Evolutionary conservation across 257 asterid species (phyloP).

Genomic region (Solanum neorickii): DNA sequence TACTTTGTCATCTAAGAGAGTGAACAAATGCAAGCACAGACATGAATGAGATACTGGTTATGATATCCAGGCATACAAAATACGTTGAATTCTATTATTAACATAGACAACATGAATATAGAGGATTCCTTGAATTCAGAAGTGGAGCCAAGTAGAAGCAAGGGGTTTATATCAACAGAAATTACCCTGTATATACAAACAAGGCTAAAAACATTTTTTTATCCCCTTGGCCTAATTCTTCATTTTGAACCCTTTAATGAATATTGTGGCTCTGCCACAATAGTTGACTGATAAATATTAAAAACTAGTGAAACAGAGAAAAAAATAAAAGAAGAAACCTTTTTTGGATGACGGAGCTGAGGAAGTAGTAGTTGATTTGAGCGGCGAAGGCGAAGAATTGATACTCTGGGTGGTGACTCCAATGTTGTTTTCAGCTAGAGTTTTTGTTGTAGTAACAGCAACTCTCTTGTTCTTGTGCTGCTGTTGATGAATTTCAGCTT

Average conservation of each 20-base stretch:
- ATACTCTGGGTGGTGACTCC: neutral
- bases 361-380: constrained; percentile 5
- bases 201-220: no score
- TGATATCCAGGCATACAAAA: no score
- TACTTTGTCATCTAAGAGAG: neutral
- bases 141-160: no score
- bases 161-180: no score
- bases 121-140: no score
- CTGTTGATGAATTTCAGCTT: constrained; percentile 40
- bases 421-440: constrained; percentile 14
- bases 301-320: neutral
- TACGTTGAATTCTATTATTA: no score
- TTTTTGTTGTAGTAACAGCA: neutral
- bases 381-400: constrained; percentile 5
- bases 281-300: neutral
- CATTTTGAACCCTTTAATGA: neutral
- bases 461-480: constrained; percentile 35
- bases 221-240: no score
- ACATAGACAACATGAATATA: no score
- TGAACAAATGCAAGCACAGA: no score
- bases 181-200: no score
- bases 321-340: constrained; percentile 23
- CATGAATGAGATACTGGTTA: no score
- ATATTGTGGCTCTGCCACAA: neutral
- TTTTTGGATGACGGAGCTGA: constrained; percentile 21